phyloP scores from a whole-genome alignment of 768 basidiomycete genomes.

The Neoboletus magnificus region DNA sequence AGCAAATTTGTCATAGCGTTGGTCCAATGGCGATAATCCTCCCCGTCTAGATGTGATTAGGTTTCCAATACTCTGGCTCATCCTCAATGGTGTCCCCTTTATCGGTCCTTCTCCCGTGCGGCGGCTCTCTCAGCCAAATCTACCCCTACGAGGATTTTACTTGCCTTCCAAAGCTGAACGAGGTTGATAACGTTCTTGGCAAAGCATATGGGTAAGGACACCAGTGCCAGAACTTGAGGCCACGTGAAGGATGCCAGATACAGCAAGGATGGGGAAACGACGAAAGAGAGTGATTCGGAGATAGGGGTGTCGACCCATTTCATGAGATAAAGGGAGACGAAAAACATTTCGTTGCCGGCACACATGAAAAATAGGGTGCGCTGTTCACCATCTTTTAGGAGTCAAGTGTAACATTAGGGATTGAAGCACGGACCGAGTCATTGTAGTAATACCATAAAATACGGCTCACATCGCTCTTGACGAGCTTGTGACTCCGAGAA shows the following conservation, averaged over 20 bases:
- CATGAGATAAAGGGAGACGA: slow-evolving; percentile 91
- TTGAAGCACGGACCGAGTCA: slow-evolving; percentile 62
- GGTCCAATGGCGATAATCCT: slow-evolving; percentile 4
- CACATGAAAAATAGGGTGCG: slow-evolving; percentile 88
- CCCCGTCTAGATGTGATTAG: slow-evolving; percentile 13
- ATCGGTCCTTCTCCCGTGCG: slow-evolving; percentile 41
- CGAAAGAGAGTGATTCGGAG: slow-evolving; percentile 25
- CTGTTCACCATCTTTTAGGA: slow-evolving; percentile 37
- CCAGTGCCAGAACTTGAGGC: slow-evolving; percentile 65
- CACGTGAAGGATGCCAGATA: slow-evolving; percentile 52
- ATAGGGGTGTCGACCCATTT: slow-evolving; percentile 78
- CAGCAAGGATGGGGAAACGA: slow-evolving; percentile 17
- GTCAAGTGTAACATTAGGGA: background rate
- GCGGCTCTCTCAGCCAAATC: slow-evolving; percentile 83
- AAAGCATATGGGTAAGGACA: slow-evolving; percentile 65
- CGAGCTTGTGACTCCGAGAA: slow-evolving; percentile 87
- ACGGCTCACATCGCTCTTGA: slow-evolving; percentile 87
- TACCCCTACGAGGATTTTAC: slow-evolving; percentile 90
- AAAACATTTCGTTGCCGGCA: slow-evolving; percentile 94
- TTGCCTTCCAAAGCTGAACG: slow-evolving; percentile 98
- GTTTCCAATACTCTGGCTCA: background rate
- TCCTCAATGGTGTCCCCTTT: background rate
- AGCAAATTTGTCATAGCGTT: slow-evolving; percentile 7
- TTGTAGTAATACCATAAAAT: slow-evolving; percentile 95
- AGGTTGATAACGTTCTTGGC: slow-evolving; percentile 91